Conservation (phyloP, 1,139 yeast species). For the Yamadazyma dushanensis region DNA sequence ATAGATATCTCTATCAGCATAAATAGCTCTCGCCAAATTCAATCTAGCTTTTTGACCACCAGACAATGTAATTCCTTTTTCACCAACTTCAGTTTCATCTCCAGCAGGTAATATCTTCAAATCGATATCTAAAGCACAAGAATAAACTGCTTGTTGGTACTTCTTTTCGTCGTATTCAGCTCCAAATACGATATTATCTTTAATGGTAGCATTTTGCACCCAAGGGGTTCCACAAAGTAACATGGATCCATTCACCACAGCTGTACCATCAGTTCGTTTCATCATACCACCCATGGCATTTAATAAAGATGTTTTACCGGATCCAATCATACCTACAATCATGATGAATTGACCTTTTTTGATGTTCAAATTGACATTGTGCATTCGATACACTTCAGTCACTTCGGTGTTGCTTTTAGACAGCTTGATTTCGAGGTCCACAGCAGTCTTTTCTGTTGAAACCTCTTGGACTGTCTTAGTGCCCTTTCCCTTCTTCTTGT, state of each 20-base stretch:
- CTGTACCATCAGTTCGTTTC: constrained; percentile 41
- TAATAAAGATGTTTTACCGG: constrained; percentile 65
- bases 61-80: constrained; percentile 48
- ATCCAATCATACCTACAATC: constrained; percentile 71
- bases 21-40: constrained; percentile 47
- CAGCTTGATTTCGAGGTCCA: no score
- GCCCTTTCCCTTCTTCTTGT: constrained; percentile 10
- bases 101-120: constrained; percentile 42
- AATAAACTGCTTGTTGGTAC: constrained; percentile 31
- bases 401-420: neutral
- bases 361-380: constrained; percentile 42
- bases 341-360: constrained; percentile 62
- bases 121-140: constrained; percentile 39
- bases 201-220: constrained; percentile 47
- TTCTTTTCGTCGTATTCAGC: constrained; percentile 22
- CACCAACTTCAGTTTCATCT: constrained; percentile 49
- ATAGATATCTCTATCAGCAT: constrained; percentile 39
- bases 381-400: constrained; percentile 7
- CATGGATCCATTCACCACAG: constrained; percentile 36
- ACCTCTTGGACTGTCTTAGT: constrained; percentile 5
- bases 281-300: constrained; percentile 57
- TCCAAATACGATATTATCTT: constrained; percentile 41
- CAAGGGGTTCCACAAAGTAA: constrained; percentile 53
- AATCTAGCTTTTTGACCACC: constrained; percentile 54
- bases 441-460: constrained; percentile 8